Percentiles rank a stretch among this genome's conserved stretches.
Evolutionary conservation across 371 early-diverging fungal species (phyloP).

Genomic region (Mortierella sp.): DNA sequence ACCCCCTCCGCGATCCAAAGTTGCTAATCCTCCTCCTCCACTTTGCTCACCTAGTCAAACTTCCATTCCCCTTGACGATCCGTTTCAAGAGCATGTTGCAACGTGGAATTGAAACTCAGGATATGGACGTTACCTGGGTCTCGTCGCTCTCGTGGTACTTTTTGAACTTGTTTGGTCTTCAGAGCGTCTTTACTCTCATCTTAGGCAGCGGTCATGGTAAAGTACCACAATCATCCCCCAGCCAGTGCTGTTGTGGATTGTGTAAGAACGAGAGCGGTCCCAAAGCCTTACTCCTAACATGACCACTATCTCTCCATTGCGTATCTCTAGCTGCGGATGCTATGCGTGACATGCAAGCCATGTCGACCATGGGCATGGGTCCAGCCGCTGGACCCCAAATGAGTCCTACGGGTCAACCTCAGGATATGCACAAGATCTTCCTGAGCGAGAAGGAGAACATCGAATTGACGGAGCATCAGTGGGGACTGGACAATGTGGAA

Average conservation of each 20-base stretch:
- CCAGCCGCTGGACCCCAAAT: constrained; percentile 64
- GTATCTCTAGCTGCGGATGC: constrained; percentile 82
- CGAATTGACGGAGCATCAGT: constrained; percentile 82
- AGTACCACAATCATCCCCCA: not conserved
- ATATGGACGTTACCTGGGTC: constrained; percentile 98
- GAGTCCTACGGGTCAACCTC: constrained; percentile 68
- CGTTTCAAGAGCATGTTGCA: constrained; percentile 98
- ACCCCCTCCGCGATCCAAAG: not conserved
- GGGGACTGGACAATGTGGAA: constrained; percentile 88
- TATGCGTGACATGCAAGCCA: constrained; percentile 89
- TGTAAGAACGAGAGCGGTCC: not conserved
- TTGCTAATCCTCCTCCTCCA: not conserved
- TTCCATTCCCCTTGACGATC: constrained; percentile 96
- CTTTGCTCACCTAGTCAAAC: constrained; percentile 68
- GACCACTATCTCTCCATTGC: not conserved
- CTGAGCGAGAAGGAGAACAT: constrained; percentile 90
- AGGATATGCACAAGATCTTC: constrained; percentile 88
- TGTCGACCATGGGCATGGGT: constrained; percentile 78
- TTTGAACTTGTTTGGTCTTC: constrained; percentile 95
- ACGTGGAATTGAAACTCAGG: constrained; percentile 92
- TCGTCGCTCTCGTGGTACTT: constrained; percentile 98
- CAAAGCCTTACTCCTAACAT: not conserved
- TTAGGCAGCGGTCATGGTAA: constrained; percentile 91
- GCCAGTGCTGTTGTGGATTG: no score
- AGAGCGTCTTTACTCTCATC: constrained; percentile 90